Evolutionary conservation across 176 grass and related monocot genomes (phyloP).

Genomic region (Stipa capillata): DNA sequence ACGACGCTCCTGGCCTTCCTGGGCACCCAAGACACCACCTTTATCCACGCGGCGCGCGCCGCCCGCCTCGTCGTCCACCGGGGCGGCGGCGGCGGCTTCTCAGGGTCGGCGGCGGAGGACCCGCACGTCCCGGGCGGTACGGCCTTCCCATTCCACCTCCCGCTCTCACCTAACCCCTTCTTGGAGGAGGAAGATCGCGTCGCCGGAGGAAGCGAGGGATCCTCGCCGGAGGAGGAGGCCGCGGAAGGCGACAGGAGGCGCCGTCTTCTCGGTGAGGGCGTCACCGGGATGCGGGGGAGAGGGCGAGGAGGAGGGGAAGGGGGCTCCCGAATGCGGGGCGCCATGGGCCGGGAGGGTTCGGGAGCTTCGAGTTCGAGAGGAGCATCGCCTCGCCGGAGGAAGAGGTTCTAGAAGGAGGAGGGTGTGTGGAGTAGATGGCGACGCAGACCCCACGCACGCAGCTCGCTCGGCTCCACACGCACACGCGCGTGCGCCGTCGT

Average conservation of each 20-base stretch:
- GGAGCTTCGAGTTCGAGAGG: constrained; percentile 25
- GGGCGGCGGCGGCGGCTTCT: neutral
- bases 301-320: too few species aligned
- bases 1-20: constrained; percentile 37
- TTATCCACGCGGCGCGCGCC: constrained; percentile 15
- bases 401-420: constrained; percentile 23
- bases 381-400: constrained; percentile 30
- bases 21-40: constrained; percentile 18
- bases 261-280: neutral
- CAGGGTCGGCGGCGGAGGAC: too few species aligned
- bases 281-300: neutral
- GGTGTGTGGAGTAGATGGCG: neutral
- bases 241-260: neutral
- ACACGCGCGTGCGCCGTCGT: neutral
- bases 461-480: neutral
- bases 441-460: neutral
- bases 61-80: neutral
- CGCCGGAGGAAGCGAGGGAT: neutral
- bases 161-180: neutral
- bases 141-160: neutral
- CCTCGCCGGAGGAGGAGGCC: neutral
- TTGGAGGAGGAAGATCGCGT: neutral
- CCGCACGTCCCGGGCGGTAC: constrained; percentile 20
- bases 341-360: constrained; percentile 9
- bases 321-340: constrained; percentile 3